Evolutionary conservation across 2,329 filamentous ascomycete genomes (phyloP), one percentile per base, ranked within the genome.

Genomic region (Talaromyces marneffei): DNA sequence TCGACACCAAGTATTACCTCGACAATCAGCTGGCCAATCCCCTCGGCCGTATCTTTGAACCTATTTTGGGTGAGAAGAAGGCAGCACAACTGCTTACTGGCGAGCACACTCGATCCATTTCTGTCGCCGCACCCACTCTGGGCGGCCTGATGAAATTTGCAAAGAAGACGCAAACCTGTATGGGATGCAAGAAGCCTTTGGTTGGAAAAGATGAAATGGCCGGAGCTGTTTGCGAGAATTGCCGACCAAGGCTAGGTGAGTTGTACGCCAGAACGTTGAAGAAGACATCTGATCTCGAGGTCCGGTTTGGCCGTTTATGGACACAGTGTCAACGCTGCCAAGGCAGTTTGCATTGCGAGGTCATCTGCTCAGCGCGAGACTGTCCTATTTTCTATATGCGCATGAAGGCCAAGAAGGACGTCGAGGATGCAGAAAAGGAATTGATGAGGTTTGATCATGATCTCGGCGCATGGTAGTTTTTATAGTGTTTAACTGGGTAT

Each of bases 301-400:
- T 99, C 31, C 83, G 92, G 4, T 99, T 99, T 73, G 89, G 91
- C 5, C 82, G 94, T 56, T 82, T 99, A 57, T 99, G 94, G 94
- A 99, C 94, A 54, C 94, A 99, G 76, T 99, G 94, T 74, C 94
- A 99, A 79, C 83, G 94, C 44, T 99, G 94, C 75, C 94, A 99
- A 79, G 94, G 92, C 59, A 97, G 92, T 79, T 89, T 99, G 84
- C 94, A 99, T 78, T 94, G 91, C 74, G 94, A 99, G 76, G 95
- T 99, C 59, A 97, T 99, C 68, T 99, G 94, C 80, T 92, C 89
- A 65, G 93, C 89, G 74, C 90, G 92, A 74, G 94, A 99, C 79
- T 99, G 94, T 73, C 94, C 94, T 0, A 99, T 99, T 71, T 99
- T 99, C 77, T 99, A 99, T 76, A 99, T 99, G 94, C 87, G 94